Evolutionary conservation across 2,329 filamentous ascomycete genomes (phyloP).

Genomic region (Aureobasidium lini): DNA sequence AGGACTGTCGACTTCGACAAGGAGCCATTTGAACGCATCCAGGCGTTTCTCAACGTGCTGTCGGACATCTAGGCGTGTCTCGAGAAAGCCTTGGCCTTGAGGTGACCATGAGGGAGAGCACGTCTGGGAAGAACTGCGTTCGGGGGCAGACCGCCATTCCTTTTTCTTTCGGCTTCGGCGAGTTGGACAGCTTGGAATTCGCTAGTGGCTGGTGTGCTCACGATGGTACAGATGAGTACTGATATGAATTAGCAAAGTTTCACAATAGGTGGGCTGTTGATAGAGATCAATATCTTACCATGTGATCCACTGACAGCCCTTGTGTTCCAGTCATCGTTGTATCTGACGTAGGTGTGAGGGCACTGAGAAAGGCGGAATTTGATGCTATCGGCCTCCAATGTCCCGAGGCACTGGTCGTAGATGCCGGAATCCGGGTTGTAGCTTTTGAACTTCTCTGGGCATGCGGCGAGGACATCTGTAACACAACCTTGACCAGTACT

Average conservation of each 20-base stretch:
- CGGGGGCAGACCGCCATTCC: neutral
- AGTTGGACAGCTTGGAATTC: neutral
- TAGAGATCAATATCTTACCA: neutral
- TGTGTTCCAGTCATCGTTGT: neutral
- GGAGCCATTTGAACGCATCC: too few species aligned
- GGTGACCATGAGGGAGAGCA: neutral
- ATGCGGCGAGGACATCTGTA: conserved; percentile 1
- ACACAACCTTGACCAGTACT: conserved; percentile 1
- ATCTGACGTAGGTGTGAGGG: neutral
- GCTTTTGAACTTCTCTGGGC: conserved; percentile 1
- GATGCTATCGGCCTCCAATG: neutral
- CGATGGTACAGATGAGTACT: conserved; percentile 6
- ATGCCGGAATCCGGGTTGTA: neutral
- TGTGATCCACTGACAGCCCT: neutral
- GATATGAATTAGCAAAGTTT: neutral
- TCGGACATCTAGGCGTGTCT: neutral
- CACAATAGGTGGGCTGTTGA: too few species aligned
- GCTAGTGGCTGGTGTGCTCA: neutral
- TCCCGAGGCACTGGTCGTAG: conserved; percentile 2
- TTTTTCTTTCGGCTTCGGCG: neutral
- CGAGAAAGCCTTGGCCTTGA: neutral
- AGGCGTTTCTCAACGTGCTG: too few species aligned
- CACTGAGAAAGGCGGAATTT: neutral
- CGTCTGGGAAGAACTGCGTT: neutral
- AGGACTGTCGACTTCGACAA: too few species aligned